Percentiles rank a stretch among this genome's conserved stretches.
phyloP scores from a whole-genome alignment of 1,284 basidiomycete genomes.

The Grifola frondosa region DNA sequence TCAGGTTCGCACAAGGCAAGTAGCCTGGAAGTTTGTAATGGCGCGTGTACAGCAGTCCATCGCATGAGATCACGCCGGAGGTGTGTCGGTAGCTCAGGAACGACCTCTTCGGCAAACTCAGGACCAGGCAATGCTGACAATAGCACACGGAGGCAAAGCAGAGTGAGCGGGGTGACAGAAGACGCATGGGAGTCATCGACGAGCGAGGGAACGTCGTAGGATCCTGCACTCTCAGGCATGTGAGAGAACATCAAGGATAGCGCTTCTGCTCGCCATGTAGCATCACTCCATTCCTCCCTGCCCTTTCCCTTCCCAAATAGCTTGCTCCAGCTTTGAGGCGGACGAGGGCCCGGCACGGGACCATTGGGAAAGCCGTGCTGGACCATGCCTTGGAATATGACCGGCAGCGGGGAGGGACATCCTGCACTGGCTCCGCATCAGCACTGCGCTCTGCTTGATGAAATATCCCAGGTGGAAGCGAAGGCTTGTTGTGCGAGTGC shows the following conservation, averaged over 20 bases:
- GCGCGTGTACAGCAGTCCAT: conserved; percentile 53
- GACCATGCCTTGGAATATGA: conserved; percentile 24
- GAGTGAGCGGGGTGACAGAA: conserved; percentile 45
- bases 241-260: conserved; percentile 50
- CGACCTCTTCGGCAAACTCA: conserved; percentile 39
- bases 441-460: conserved; percentile 15
- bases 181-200: conserved; percentile 2
- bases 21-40: conserved; percentile 48
- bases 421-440: neutral
- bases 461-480: conserved; percentile 35
- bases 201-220: conserved; percentile 12
- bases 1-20: conserved; percentile 46
- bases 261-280: conserved; percentile 50
- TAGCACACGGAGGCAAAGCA: conserved; percentile 41
- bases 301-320: conserved; percentile 16
- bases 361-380: conserved; percentile 28
- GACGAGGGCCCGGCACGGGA: conserved; percentile 25
- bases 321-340: conserved; percentile 28
- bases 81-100: conserved; percentile 53
- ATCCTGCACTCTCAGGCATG: conserved; percentile 22
- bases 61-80: conserved; percentile 56
- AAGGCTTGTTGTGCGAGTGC: conserved; percentile 22
- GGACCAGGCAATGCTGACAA: conserved; percentile 23
- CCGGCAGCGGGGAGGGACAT: conserved; percentile 13
- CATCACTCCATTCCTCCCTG: conserved; percentile 24